Evolutionary conservation across 2,329 filamentous ascomycete species (phyloP).

Genomic region (Apiospora aurea): DNA sequence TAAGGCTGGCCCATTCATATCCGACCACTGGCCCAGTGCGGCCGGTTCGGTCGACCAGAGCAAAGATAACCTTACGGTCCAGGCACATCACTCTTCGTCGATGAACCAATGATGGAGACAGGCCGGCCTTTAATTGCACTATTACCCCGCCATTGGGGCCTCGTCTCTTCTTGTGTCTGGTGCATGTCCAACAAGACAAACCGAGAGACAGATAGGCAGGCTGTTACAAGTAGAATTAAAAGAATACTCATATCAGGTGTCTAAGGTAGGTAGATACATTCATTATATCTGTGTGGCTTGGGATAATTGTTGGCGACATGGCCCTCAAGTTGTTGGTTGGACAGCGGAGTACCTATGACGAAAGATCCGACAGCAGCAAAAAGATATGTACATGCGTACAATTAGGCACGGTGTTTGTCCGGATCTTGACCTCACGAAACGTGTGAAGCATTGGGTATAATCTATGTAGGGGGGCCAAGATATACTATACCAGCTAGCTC

Average conservation of each 20-base stretch:
- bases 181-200: not conserved
- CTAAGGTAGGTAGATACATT: not conserved
- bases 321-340: not conserved
- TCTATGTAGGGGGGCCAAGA: not conserved
- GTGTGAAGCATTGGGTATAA: not conserved
- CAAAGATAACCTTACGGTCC: slow-evolving; percentile 17
- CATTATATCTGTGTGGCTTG: not conserved
- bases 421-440: not conserved
- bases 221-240: not conserved
- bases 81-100: slow-evolving; percentile 20
- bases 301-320: not conserved
- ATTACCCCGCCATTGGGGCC: not conserved
- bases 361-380: too few relatives aligned
- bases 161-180: not conserved
- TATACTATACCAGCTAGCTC: not conserved
- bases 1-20: slow-evolving; percentile 13
- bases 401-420: not conserved
- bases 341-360: not conserved
- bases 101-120: slow-evolving; percentile 4
- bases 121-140: not conserved
- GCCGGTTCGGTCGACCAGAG: not conserved
- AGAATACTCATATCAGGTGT: not conserved
- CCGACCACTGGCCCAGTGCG: slow-evolving; percentile 4
- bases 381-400: not conserved
- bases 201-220: not conserved